Evolutionary conservation across 2,329 filamentous ascomycete genomes (phyloP).

Genomic region (Epichloe amarillans): DNA sequence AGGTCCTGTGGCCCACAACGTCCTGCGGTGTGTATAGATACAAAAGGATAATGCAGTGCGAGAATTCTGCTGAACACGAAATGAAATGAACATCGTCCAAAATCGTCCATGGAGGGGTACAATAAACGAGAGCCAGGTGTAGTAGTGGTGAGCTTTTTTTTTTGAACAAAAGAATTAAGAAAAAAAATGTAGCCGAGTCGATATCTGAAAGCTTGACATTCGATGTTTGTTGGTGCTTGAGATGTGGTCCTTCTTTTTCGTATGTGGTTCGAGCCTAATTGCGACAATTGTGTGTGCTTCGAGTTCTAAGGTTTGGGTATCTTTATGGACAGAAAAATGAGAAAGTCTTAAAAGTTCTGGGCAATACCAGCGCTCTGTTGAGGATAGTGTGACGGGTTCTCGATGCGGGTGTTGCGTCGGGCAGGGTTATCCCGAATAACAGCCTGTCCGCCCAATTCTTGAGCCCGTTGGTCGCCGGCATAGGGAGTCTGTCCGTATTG

Average conservation of each 20-base stretch:
- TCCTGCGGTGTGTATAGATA: neutral
- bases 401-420: conserved; percentile 84
- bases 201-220: neutral
- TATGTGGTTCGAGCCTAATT: neutral
- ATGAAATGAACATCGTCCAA: too few relatives aligned
- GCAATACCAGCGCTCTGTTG: conserved; percentile 91
- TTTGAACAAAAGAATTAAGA: neutral
- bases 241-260: neutral
- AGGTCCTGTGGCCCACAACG: too few relatives aligned
- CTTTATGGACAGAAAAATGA: conserved; percentile 6
- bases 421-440: conserved; percentile 90
- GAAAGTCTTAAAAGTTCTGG: conserved; percentile 63
- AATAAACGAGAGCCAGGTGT: neutral
- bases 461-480: conserved; percentile 27
- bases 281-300: neutral
- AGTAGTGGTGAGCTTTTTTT: neutral
- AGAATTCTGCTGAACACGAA: too few relatives aligned
- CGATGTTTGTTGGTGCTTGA: neutral
- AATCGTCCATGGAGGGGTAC: too few relatives aligned
- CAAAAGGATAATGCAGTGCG: too few relatives aligned
- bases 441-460: conserved; percentile 46
- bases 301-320: conserved; percentile 1
- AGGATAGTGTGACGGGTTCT: conserved; percentile 78
- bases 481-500: conserved; percentile 48
- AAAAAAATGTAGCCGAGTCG: neutral